Base-by-base conservation (phyloP, 2,329 filamentous ascomycete genomes). In the Ophiocordyceps australis region DNA sequence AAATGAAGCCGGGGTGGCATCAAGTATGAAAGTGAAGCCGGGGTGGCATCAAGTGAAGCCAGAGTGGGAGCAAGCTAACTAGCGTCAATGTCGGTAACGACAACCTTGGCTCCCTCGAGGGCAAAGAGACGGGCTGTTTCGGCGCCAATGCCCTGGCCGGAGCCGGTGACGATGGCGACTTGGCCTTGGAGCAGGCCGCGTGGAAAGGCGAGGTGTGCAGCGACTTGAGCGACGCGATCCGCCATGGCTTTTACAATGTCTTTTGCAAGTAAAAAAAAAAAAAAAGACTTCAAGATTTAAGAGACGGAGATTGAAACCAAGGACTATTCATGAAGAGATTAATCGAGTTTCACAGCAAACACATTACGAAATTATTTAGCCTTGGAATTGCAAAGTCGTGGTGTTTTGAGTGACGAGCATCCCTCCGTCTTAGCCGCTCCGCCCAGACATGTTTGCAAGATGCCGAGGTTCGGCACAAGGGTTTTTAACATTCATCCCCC, bases 121-220 rank as follows among this genome's bases (percentile, higher is more conserved):
- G 80, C 81, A 41, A 92, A 91, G 4, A 91, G 54, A 8, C 73
- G 63, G 7, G 82, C 82, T 17, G 75, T 64, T 53, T 92, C 83
- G 16, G 81, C 83, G 14, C 82, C 83, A 46, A 92, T 92, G 31
- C 83, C 83, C 48, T 91, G 81, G 7, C 79, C 81, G 12, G 74
- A 72, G 23, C 82, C 81, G 3, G 83, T 93, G 46, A 92, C 76
- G 47, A 93, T 91, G 41, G 82, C 82, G 11, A 77, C 70, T 47
- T 92, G 81, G 27, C 76, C 77, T 17, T 65, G 65, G 28, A 92
- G 67, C 47, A 92, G 59, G 30, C 82, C 82, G 43, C 68, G 65
- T 20, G 82, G 80, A 54, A 74, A 86, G 55, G 82, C 85, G 40
- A 92, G 67, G 50, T 91, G 81, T 33, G 64, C 64, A 20, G 74